Evolutionary conservation across 177 flowering plant species (phyloP), one percentile per base, ranked within the genome.

Genomic region (Vitis hybrid): DNA sequence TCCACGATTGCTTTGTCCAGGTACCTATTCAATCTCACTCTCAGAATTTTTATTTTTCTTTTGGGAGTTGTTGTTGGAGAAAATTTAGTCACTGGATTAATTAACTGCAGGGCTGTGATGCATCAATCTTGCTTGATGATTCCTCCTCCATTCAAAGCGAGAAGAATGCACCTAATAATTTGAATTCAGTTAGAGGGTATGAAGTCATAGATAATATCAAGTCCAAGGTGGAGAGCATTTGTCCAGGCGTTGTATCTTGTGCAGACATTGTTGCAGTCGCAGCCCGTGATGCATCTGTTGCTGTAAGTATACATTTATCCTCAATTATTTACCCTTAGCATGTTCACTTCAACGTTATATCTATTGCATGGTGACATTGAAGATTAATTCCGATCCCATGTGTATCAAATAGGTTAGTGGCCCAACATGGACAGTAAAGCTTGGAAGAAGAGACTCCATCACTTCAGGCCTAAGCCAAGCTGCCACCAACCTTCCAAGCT

Each of bases 391-490:
- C 21, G 21, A 21, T 21, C 40, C 40, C 40, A 35, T 35, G 40
- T 35, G 40, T 0, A 35, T 35, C 40, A 35, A 35, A 35, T 40
- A 70, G 71, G 69, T 75, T 14, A 76, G 79, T 40, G 76, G 79
- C 15, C 79, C 83, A 7, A 35, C 80, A 8, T 84, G 88, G 88
- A 62, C 75, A 6, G 86, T 84, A 59, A 73, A 70, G 61, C 84
- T 82, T 15, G 87, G 87, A 35, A 74, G 87, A 72, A 74, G 79
- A 68, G 88, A 82, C 63, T 80, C 84, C 3, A 74, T 65, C 0
- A 68, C 78, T 30, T 77, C 81, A 13, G 79, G 74, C 66, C 63
- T 9, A 19, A 12, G 6, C 27, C 51, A 21, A 64, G 85, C 81
- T 3, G 17, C 52, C 2, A 52, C 40, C 2, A 62, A 77, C 6